Evolutionary conservation across 208 protist species (phyloP).

Genomic region (Porcisia hertigi): DNA sequence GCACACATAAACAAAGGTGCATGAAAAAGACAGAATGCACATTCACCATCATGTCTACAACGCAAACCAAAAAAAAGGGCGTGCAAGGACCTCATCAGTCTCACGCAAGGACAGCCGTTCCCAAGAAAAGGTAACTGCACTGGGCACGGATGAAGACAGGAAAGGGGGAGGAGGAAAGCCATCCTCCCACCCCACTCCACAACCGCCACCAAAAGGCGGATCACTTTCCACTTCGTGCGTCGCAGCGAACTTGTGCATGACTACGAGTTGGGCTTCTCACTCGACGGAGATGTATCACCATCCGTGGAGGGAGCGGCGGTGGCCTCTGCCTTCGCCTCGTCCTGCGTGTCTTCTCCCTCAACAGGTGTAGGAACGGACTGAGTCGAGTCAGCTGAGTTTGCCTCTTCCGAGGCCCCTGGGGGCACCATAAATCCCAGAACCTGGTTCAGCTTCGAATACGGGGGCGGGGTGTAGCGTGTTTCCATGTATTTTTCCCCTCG

Average conservation of each 20-base stretch:
- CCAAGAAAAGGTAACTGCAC: neutral
- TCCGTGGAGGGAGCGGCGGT: neutral
- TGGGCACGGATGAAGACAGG: neutral
- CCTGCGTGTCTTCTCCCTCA: neutral
- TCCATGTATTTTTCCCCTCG: conserved; percentile 86
- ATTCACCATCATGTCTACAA: too few species aligned
- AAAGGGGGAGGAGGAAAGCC: neutral
- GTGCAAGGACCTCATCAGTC: too few species aligned
- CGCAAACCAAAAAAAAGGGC: too few species aligned
- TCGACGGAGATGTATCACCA: neutral
- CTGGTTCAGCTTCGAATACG: conserved; percentile 64
- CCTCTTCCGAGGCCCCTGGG: neutral
- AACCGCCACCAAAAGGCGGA: neutral
- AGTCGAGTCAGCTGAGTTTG: neutral
- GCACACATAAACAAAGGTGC: neutral
- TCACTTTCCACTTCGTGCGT: neutral
- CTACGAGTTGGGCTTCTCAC: conserved; percentile 8
- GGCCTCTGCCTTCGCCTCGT: neutral
- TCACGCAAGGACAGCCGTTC: too few species aligned
- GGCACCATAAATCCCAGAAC: conserved; percentile 52
- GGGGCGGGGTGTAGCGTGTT: conserved; percentile 84
- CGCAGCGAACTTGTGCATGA: neutral
- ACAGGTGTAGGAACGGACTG: neutral
- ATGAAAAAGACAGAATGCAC: neutral
- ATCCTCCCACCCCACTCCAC: too few species aligned